Base-by-base conservation (phyloP, 106 monocot genomes). In the Dactylorhiza incarnata region DNA sequence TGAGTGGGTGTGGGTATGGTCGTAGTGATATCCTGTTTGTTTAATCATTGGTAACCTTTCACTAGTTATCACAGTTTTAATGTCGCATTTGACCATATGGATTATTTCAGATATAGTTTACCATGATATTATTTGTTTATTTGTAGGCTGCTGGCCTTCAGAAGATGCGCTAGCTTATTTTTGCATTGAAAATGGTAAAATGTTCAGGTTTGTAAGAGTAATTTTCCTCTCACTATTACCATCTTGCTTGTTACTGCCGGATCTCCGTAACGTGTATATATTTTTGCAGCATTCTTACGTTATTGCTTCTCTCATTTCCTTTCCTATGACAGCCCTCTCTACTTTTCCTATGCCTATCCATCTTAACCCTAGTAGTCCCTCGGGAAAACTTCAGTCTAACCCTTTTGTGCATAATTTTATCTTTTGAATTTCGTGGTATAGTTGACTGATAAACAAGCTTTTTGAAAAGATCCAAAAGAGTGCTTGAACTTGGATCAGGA, bases 401-500 rank as follows among this genome's bases (percentile, higher is more conserved):
- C 29, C 3, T 13, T 29, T 24, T 37, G 29, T 37, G 11, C 29
- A 5, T 12, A 37, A 26, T 65, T 12, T 26, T 65, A 29, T 65
- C 7, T n/a, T 65, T 65, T 26, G 29, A 29, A 65, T 65, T 65
- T 29, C 2, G 14, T 65, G 12, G 13, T 65, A 65, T 65, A 11
- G 10, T 74, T 15, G 74, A 74, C 53, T 74, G 49, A 72, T 22
- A 72, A 48, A 22, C 24, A 72, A 23, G 15, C 72, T 81, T 67
- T 46, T 45, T 68, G 73, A 74, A 20, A 70, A 93, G 95, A 82
- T 89, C 73, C 56, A 96, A 96, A 85, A 89, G 84, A 76, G 85
- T 93, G 37, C 84, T 96, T 70, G 95, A 96, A 74, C 90, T 96
- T 77, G 95, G 95, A 63, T 85, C 95, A 61, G 95, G 95, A 51